Evolutionary conservation across 352 stramenopile species (phyloP).

Genomic region (Phytophthora syringae): DNA sequence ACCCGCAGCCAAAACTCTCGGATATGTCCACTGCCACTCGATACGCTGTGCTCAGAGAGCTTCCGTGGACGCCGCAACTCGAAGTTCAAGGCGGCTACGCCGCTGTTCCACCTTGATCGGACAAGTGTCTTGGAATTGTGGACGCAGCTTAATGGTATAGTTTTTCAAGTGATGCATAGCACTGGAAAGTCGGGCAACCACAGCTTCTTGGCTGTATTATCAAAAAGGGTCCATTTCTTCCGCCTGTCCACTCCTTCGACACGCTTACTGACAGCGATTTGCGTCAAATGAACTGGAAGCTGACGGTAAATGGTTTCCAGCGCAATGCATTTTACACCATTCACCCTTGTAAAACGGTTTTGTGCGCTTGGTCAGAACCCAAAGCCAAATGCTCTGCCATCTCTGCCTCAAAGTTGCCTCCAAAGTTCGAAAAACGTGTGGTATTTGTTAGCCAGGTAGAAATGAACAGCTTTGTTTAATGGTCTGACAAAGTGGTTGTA

Average conservation of each 20-base stretch:
- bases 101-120: background rate
- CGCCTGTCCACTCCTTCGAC: background rate
- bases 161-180: no score
- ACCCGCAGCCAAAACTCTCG: background rate
- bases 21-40: slow-evolving; percentile 5
- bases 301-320: background rate
- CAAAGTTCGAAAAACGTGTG: no score
- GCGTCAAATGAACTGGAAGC: background rate
- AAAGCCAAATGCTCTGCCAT: background rate
- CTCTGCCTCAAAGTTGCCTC: background rate
- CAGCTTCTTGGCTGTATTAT: no score
- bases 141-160: background rate
- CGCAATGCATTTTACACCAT: background rate
- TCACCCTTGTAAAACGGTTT: no score
- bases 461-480: no score
- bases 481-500: no score
- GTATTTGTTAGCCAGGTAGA: no score
- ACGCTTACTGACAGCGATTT: background rate
- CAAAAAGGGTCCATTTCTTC: background rate
- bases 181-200: no score
- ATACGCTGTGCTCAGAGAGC: slow-evolving; percentile 4
- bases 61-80: slow-evolving; percentile 3
- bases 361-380: background rate
- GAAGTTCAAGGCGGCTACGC: slow-evolving; percentile 22
- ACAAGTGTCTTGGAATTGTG: background rate